Percentiles rank a stretch among this genome's conserved stretches.
Evolutionary conservation across 2,329 filamentous ascomycete genomes (phyloP).

Genomic region (Phialophora tarda): DNA sequence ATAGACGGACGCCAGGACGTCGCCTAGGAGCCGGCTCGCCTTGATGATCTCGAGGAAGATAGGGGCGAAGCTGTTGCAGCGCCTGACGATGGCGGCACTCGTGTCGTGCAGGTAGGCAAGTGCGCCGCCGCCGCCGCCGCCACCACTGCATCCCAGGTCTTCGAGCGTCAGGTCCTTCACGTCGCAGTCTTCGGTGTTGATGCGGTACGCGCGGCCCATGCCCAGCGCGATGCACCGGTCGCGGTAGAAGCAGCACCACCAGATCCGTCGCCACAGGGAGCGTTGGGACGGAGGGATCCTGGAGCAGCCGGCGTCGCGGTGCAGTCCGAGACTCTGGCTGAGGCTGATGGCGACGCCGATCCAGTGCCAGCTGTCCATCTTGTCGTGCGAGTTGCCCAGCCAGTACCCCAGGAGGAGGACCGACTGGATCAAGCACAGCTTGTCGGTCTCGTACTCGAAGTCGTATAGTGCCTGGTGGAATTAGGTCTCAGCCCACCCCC

Average conservation of each 20-base stretch:
- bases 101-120: background rate
- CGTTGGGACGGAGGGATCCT: constrained; percentile 37
- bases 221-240: constrained; percentile 51
- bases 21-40: constrained; percentile 14
- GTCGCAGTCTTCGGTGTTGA: constrained; percentile 27
- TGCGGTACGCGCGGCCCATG: constrained; percentile 43
- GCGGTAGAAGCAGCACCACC: constrained; percentile 51
- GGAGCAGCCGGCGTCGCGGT: constrained; percentile 42
- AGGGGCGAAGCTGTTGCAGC: constrained; percentile 17
- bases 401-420: constrained; percentile 24
- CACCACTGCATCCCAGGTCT: constrained; percentile 13
- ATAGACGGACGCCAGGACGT: constrained; percentile 14
- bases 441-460: constrained; percentile 25
- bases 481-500: background rate
- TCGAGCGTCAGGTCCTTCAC: constrained; percentile 21
- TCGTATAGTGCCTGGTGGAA: constrained; percentile 20
- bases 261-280: constrained; percentile 48
- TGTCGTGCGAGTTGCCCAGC: constrained; percentile 23
- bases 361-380: constrained; percentile 50
- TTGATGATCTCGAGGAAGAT: constrained; percentile 21
- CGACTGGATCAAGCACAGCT: constrained; percentile 24
- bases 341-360: constrained; percentile 53
- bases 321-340: constrained; percentile 53
- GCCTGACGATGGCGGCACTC: constrained; percentile 9
- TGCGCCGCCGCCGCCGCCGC: background rate